Evolutionary conservation across 768 basidiomycete species (phyloP).

Genomic region (Pisolithus marmoratus): DNA sequence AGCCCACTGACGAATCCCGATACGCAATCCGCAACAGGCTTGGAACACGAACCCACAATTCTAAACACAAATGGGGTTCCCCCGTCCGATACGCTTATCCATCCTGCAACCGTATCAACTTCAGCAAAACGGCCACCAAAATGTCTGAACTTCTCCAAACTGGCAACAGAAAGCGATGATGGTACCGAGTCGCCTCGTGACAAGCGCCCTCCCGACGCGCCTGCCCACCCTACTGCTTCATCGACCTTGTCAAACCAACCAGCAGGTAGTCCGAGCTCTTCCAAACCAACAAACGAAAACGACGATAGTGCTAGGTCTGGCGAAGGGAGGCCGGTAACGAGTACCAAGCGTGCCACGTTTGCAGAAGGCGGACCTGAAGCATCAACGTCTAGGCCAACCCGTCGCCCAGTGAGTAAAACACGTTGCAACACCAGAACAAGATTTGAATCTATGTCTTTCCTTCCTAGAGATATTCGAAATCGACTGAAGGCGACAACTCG

Average conservation of each 20-base stretch:
- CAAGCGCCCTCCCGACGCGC: slow-evolving; percentile 3
- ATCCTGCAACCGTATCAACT: slow-evolving; percentile 1
- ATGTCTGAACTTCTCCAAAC: slow-evolving; percentile 14
- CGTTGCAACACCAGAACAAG: neutral
- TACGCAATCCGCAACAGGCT: slow-evolving; percentile 4
- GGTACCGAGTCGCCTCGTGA: slow-evolving; percentile 10
- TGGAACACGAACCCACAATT: slow-evolving; percentile 9
- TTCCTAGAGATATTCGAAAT: slow-evolving; percentile 21
- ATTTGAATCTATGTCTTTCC: neutral
- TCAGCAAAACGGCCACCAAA: no score
- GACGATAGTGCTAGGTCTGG: slow-evolving; percentile 23
- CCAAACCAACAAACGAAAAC: slow-evolving; percentile 19
- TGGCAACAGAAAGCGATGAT: slow-evolving; percentile 22
- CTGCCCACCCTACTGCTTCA: slow-evolving; percentile 5
- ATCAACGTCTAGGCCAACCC: slow-evolving; percentile 17
- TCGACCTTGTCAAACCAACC: no score
- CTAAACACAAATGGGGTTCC: slow-evolving; percentile 11
- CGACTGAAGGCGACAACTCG: slow-evolving; percentile 8
- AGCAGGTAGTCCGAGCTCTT: slow-evolving; percentile 4
- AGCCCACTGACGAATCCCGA: slow-evolving; percentile 8
- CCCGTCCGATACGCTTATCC: slow-evolving; percentile 4
- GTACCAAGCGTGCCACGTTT: slow-evolving; percentile 18
- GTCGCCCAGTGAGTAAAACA: slow-evolving; percentile 18
- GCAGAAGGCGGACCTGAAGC: slow-evolving; percentile 18
- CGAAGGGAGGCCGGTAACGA: slow-evolving; percentile 14